phyloP scores from a whole-genome alignment of 257 asterid species.

The Capsicum baccatum region DNA sequence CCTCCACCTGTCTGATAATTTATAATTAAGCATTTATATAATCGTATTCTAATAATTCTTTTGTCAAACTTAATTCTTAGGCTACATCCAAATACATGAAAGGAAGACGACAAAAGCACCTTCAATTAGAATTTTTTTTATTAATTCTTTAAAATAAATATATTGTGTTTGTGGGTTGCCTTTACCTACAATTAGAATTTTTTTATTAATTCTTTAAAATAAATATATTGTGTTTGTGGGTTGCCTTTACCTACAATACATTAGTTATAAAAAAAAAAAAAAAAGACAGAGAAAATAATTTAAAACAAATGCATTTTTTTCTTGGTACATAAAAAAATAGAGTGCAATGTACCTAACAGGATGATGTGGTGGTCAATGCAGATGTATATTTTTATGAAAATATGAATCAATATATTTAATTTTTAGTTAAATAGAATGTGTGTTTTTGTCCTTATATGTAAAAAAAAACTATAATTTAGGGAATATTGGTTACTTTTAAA shows the following conservation, averaged over 20 bases:
- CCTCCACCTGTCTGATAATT: background rate
- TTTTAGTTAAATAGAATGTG: background rate
- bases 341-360: background rate
- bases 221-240: background rate
- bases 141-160: background rate
- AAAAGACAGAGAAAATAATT: background rate
- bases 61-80: background rate
- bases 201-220: background rate
- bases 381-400: too few relatives aligned
- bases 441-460: background rate
- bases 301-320: background rate
- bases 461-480: background rate
- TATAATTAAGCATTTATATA: background rate
- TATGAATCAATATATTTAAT: background rate
- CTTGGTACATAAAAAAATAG: too few relatives aligned
- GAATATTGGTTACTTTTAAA: background rate
- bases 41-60: background rate
- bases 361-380: too few relatives aligned
- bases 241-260: constrained; percentile 1
- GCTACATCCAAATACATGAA: background rate
- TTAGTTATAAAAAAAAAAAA: background rate
- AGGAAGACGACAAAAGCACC: constrained; percentile 10
- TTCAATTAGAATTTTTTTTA: background rate
- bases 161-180: background rate
- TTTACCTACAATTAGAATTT: background rate